These are phyloP conservation scores for Macrophomina phaseolina DNA, from an alignment of 2,329 filamentous ascomycete genomes.

Conservation along the genomic window DNA sequence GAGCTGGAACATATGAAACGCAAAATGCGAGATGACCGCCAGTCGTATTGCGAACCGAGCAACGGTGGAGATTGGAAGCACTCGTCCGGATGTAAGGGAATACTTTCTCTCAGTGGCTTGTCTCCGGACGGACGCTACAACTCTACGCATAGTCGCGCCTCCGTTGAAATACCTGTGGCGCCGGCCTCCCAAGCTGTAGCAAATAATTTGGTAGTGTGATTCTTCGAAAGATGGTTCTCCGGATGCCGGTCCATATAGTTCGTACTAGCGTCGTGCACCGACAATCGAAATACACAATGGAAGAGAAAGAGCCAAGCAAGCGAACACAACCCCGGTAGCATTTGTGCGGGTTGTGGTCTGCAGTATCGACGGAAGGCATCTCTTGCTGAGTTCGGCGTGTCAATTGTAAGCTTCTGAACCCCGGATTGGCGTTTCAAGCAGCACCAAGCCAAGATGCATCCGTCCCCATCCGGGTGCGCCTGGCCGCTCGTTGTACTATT, in stretches of 20 bases:
- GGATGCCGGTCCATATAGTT: background rate
- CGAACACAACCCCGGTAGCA: background rate
- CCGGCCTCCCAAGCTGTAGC: no score
- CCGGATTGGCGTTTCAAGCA: conserved; percentile 7
- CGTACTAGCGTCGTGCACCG: background rate
- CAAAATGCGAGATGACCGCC: background rate
- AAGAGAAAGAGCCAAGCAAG: background rate
- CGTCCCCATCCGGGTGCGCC: conserved; percentile 1
- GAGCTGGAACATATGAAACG: background rate
- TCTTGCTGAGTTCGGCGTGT: background rate
- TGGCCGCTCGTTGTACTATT: background rate
- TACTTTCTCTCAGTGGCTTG: no score
- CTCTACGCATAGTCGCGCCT: no score
- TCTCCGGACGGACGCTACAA: no score
- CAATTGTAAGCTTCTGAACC: background rate
- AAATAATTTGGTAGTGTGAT: background rate
- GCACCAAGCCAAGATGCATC: background rate
- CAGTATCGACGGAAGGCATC: background rate
- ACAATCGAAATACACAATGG: background rate
- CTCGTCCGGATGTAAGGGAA: no score
- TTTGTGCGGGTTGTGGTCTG: background rate
- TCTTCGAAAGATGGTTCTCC: background rate
- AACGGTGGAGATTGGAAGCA: no score
- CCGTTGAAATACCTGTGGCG: no score
- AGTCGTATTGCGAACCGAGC: no score